Base-by-base conservation (phyloP, 1,139 yeast genomes). In the Meyerozyma sp. region DNA sequence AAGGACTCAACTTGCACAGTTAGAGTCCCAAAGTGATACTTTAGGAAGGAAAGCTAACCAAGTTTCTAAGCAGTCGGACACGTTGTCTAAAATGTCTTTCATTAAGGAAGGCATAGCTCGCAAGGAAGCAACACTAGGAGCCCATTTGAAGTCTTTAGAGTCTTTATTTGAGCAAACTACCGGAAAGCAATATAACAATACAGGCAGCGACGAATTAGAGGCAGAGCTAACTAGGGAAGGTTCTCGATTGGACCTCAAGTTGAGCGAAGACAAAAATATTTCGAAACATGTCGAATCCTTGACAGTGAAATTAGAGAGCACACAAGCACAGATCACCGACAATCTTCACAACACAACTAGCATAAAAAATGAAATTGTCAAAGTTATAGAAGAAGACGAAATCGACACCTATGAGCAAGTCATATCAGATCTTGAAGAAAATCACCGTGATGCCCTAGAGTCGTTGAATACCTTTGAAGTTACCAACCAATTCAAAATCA, bases 391-490 rank as follows among this genome's bases (percentile, higher is more conserved):
- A 11, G 79, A 72, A 46, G 72, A 73, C 28, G 73, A 73, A 25
- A 66, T 81, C n/a, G 70, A 66, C 1, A 72, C 71, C 0, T 84
- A 77, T 53, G 78, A 74, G 36, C 63, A 62, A 0, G 64, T 77
- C 4, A 53, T 84, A 4, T 59, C 61, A n/a, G 83, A 79, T 20
- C 68, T 82, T 23, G 90, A 85, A 53, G 74, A 71, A 13, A 84
- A 83, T 42, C 79, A 78, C 50, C 72, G 75, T 42, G 73, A 73
- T 23, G 79, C 86, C 0, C 62, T 79, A 32, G 84, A 82, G 50
- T 81, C 83, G 44, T 60, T 78, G 26, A 84, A 84, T 52, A 78
- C 85, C 48, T 77, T 76, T 28, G 82, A 81, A 44, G 84, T 86
- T 1, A 81, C 90, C 1, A 68, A 77, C 36, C 79, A 77, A 41